Conservation (phyloP, 257 asterid species). For the Thymus quinquecostatus region DNA sequence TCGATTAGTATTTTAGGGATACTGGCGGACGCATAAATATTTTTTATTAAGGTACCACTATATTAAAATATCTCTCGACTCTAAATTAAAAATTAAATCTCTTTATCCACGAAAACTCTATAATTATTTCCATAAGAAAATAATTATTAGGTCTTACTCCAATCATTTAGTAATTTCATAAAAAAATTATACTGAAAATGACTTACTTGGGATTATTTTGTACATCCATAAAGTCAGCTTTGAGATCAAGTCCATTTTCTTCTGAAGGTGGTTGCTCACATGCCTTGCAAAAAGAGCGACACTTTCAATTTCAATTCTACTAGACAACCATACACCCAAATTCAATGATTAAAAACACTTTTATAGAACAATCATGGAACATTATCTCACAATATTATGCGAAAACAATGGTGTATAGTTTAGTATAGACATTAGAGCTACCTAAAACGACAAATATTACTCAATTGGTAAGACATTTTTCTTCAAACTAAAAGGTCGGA, state of each 20-base stretch:
- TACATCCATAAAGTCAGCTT: constrained; percentile 63
- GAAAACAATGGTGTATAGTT: too few relatives aligned
- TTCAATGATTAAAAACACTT: background rate
- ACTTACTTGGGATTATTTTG: constrained; percentile 74
- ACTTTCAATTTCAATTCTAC: constrained; percentile 8
- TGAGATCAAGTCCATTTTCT: constrained; percentile 55
- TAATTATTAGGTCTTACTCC: background rate
- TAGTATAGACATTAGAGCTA: too few relatives aligned
- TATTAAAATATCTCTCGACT: too few relatives aligned
- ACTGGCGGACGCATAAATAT: constrained; percentile 26
- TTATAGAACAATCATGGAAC: too few relatives aligned
- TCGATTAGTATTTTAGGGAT: constrained; percentile 73
- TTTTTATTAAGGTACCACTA: too few relatives aligned
- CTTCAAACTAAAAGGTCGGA: too few relatives aligned
- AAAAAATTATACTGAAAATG: background rate
- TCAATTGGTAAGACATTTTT: too few relatives aligned
- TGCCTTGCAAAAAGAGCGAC: constrained; percentile 46
- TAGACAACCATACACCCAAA: background rate
- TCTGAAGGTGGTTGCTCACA: constrained; percentile 76
- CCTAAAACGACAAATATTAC: too few relatives aligned
- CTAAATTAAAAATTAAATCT: too few relatives aligned
- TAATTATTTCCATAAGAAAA: too few relatives aligned
- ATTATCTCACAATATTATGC: too few relatives aligned
- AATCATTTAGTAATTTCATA: background rate
- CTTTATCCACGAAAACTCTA: too few relatives aligned